Base-by-base conservation (phyloP, 495 filamentous ascomycete species). In the Cercophora samala region DNA sequence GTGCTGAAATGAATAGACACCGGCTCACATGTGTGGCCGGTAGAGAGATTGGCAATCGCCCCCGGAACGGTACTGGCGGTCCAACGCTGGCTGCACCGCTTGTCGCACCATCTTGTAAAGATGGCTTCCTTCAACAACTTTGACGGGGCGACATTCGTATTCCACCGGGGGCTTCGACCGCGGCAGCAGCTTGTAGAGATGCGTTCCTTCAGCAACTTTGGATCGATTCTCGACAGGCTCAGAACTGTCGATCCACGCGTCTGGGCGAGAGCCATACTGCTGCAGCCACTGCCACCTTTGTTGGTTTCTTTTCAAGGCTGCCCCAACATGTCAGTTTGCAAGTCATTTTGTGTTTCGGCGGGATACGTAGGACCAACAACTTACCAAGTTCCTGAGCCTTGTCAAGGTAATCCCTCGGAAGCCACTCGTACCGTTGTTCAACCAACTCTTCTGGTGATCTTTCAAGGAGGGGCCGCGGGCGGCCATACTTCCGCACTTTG, bases 401-500 rank as follows among this genome's bases (percentile, higher is more conserved):
- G 8, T 68, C 63, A 46, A 75, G 71, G 55, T 75, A 64, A 22
- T 72, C 73, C 1, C 64, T 19, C 42, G 72, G 56, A 0, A 83
- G 75, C 77, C 79, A 83, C 2, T 68, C 60, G 51, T 83, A 80
- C 42, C 22, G 22, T 25, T 53, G 22, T 11, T 75, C 65, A 29
- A 80, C 64, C 22, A 78, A 65, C 24, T 79, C 78, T 53, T 81
- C 77, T 1, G 81, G 81, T 19, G 75, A 83, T 9, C 76, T 65
- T 62, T 79, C 70, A 5, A 70, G 37, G 37, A 46, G 37, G 37
- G 13, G 37, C 32, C 17, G 81, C 70, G 21, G 58, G 17, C 4
- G 70, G 25, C 55, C 55, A 29, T 0, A n/a, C 65, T 8, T 58
- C 17, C 22, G 24, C 55, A 66, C 58, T 67, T 58, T 18, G 68